Evolutionary conservation across 2,329 filamentous ascomycete species (phyloP).

Genomic region (Colletotrichum filicis): DNA sequence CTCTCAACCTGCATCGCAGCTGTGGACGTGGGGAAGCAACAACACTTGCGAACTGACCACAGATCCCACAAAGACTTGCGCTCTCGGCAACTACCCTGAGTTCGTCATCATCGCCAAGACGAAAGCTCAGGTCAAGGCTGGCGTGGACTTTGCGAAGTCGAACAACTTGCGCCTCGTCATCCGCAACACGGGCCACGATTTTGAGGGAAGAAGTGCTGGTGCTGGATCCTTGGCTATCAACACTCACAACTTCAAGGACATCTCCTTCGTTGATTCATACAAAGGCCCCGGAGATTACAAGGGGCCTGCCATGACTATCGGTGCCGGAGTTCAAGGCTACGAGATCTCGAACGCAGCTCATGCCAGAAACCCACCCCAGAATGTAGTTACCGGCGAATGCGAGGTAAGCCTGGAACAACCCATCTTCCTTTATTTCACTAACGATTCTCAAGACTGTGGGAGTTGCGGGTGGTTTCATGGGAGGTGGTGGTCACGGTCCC

Average conservation of each 20-base stretch:
- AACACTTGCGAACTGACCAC: conserved; percentile 51
- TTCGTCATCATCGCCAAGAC: conserved; percentile 43
- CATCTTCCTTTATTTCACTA: neutral
- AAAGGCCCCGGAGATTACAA: conserved; percentile 51
- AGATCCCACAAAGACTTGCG: conserved; percentile 47
- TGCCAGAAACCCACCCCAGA: conserved; percentile 49
- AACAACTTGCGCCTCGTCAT: conserved; percentile 64
- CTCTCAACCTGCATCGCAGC: conserved; percentile 42
- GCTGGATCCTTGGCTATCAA: conserved; percentile 67
- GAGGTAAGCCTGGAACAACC: conserved; percentile 37
- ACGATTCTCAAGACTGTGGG: conserved; percentile 58
- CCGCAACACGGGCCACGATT: conserved; percentile 68
- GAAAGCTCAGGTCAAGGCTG: conserved; percentile 41
- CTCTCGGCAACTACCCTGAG: conserved; percentile 51
- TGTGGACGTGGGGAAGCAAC: conserved; percentile 56
- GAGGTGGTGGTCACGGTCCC: conserved; percentile 67
- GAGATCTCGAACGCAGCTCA: conserved; percentile 55
- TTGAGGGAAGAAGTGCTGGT: conserved; percentile 70
- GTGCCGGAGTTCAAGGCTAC: conserved; percentile 62
- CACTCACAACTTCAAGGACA: conserved; percentile 64
- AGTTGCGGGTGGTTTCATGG: conserved; percentile 68
- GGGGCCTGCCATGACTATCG: conserved; percentile 64
- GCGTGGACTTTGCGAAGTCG: conserved; percentile 43
- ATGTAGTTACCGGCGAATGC: conserved; percentile 65
- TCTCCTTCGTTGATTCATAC: conserved; percentile 52